Conservation (phyloP, 1,284 basidiomycete genomes). For the Polyporus tsugae region DNA sequence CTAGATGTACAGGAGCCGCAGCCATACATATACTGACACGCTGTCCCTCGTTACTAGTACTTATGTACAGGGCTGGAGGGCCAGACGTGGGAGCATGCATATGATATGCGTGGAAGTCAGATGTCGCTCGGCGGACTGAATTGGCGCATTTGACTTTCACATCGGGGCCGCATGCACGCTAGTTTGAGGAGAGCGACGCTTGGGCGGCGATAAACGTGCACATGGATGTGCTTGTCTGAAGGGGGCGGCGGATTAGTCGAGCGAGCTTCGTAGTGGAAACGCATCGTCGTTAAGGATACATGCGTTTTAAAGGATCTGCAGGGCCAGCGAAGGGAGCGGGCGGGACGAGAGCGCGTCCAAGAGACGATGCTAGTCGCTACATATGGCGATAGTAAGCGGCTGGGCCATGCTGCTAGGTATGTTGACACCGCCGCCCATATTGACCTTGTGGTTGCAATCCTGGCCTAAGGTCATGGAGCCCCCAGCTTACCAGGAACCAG, state of each 20-base stretch:
- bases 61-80: not conserved
- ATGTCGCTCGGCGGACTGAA: not conserved
- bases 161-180: not conserved
- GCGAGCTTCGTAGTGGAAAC: not conserved
- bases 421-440: not conserved
- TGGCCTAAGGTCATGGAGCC: not conserved
- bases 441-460: not conserved
- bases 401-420: not conserved
- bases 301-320: conserved; percentile 2
- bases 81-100: not conserved
- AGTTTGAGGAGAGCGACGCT: not conserved
- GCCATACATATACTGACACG: not conserved
- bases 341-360: not conserved
- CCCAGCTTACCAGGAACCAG: not conserved
- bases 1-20: not conserved
- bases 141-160: conserved; percentile 3
- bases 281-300: not conserved
- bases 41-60: too few species aligned
- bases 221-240: not conserved
- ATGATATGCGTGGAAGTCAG: not conserved
- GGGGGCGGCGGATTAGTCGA: not conserved
- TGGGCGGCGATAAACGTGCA: not conserved
- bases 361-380: not conserved
- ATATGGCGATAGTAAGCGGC: not conserved
- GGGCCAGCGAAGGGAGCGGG: not conserved